Evolutionary conservation across 2,329 filamentous ascomycete species (phyloP).

Genomic region (Keithomyces neogunnii): DNA sequence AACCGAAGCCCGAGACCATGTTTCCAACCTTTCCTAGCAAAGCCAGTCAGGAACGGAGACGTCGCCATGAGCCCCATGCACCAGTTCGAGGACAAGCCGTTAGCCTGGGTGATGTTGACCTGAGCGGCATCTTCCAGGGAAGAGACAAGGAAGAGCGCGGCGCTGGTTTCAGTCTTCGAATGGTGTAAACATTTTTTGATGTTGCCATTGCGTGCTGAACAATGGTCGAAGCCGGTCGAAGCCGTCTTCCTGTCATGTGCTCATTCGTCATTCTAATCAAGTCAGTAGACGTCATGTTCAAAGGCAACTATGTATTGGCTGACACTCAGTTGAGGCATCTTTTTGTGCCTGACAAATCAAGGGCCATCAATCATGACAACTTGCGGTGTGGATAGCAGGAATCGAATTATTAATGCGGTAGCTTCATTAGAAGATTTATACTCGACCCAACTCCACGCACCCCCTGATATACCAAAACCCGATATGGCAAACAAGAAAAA

Average conservation of each 20-base stretch:
- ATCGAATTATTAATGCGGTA: neutral
- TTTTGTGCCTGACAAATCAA: neutral
- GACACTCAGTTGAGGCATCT: neutral
- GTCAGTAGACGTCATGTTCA: neutral
- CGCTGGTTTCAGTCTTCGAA: conserved; percentile 57
- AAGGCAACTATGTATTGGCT: no score
- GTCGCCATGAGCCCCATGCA: conserved; percentile 68
- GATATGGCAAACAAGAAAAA: neutral
- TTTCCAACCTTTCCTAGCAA: conserved; percentile 97
- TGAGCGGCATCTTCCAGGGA: conserved; percentile 63
- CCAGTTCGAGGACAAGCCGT: conserved; percentile 66
- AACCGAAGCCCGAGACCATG: conserved; percentile 82
- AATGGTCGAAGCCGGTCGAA: neutral
- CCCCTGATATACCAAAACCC: neutral
- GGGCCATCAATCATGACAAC: neutral
- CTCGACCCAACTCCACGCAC: conserved; percentile 1
- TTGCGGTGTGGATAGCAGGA: neutral
- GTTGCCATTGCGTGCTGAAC: neutral
- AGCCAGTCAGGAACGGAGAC: conserved; percentile 78
- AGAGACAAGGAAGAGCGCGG: conserved; percentile 57
- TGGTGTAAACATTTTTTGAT: conserved; percentile 30
- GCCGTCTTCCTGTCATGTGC: neutral
- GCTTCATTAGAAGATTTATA: conserved; percentile 2
- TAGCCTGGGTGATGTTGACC: conserved; percentile 49
- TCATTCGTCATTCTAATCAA: neutral